Evolutionary conservation across 2,329 filamentous ascomycete genomes (phyloP).

Genomic region (Emmonsiellopsis sp.): DNA sequence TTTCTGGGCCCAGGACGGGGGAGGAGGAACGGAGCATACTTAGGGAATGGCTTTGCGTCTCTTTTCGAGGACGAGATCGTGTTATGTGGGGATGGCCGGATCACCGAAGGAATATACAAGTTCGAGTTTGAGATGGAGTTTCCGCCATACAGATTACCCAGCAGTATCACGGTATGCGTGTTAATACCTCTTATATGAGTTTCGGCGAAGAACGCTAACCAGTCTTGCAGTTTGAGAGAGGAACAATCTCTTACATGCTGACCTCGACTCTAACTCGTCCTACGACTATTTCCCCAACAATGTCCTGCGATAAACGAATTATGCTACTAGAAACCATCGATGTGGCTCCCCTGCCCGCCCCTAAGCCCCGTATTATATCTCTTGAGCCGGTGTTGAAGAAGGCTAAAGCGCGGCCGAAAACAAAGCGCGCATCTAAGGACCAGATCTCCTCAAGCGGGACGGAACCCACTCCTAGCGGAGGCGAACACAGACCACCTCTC

Average conservation of each 20-base stretch:
- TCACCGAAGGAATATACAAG: constrained; percentile 56
- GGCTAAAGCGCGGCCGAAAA: constrained; percentile 47
- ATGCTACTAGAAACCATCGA: constrained; percentile 75
- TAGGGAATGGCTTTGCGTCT: constrained; percentile 56
- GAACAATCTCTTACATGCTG: constrained; percentile 84
- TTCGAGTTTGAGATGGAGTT: constrained; percentile 58
- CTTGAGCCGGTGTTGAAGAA: constrained; percentile 76
- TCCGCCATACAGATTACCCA: constrained; percentile 54
- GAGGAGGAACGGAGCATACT: constrained; percentile 44
- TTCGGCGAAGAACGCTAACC: not conserved
- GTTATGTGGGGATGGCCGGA: constrained; percentile 54
- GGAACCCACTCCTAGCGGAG: constrained; percentile 16
- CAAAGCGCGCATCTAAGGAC: constrained; percentile 34
- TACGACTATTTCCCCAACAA: constrained; percentile 71
- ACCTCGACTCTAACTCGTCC: constrained; percentile 84
- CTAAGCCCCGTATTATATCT: constrained; percentile 73
- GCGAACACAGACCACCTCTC: constrained; percentile 25
- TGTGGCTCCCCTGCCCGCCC: constrained; percentile 63
- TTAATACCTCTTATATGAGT: not conserved
- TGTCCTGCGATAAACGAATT: constrained; percentile 72
- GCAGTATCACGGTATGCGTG: constrained; percentile 78
- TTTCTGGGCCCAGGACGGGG: constrained; percentile 48
- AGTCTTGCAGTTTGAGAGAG: constrained; percentile 72
- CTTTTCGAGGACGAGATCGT: constrained; percentile 58
- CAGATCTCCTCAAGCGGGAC: constrained; percentile 30